Conservation (phyloP, 768 basidiomycete genomes). For the Boletus rufocinnamomeus region DNA sequence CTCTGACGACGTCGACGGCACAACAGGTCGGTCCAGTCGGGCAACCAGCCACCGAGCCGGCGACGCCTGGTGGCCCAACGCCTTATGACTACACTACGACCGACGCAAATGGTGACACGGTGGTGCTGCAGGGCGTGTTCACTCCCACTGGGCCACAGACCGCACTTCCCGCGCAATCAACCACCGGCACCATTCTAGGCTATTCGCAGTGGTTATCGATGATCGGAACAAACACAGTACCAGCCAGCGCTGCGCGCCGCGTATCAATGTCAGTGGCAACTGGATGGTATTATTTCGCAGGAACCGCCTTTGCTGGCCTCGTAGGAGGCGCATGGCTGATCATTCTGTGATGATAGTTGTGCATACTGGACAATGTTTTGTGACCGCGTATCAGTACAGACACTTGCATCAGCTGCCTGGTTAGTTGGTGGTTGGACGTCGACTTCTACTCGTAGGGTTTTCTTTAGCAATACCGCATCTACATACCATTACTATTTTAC, state of each 20-base stretch:
- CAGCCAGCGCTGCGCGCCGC: constrained; percentile 30
- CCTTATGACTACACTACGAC: constrained; percentile 54
- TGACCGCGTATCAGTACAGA: constrained; percentile 8
- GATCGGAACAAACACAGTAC: constrained; percentile 34
- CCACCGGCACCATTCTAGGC: constrained; percentile 30
- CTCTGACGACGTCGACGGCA: constrained; percentile 25
- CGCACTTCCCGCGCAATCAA: constrained; percentile 28
- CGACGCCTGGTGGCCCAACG: constrained; percentile 47
- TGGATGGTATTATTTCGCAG: constrained; percentile 33
- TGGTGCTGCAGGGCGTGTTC: constrained; percentile 27
- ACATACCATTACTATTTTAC: constrained; percentile 19
- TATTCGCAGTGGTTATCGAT: constrained; percentile 34
- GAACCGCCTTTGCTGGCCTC: constrained; percentile 26
- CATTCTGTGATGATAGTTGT: constrained; percentile 20
- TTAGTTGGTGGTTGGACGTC: background rate
- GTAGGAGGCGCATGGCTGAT: constrained; percentile 37
- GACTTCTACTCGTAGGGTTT: background rate
- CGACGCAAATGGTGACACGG: constrained; percentile 33
- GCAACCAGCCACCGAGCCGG: constrained; percentile 44
- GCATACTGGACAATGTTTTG: constrained; percentile 13
- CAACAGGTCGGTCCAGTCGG: constrained; percentile 47
- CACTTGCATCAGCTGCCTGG: background rate
- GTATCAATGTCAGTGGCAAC: constrained; percentile 19
- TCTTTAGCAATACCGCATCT: constrained; percentile 16
- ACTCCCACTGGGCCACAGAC: constrained; percentile 35